These are phyloP conservation scores for Botrytis deweyae DNA, from an alignment of 2,329 filamentous ascomycete species.

Conservation along the genomic window DNA sequence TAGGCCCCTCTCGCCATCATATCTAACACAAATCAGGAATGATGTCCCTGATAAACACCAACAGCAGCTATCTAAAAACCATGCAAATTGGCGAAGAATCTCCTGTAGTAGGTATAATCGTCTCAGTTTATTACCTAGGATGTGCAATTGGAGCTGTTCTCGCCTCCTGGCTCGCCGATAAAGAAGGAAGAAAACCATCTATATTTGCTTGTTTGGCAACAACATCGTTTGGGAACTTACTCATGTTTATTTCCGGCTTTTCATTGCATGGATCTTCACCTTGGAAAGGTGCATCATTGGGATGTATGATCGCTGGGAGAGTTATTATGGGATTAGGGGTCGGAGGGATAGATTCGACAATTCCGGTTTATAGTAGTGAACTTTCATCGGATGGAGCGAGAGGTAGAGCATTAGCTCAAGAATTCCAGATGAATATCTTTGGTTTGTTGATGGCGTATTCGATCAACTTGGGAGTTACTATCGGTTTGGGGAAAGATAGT, in stretches of 20 bases:
- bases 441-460: conserved; percentile 60
- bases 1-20: not conserved
- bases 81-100: conserved; percentile 49
- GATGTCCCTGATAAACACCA: conserved; percentile 71
- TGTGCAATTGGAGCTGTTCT: conserved; percentile 57
- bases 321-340: conserved; percentile 56
- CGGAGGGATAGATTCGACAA: conserved; percentile 60
- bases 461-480: conserved; percentile 56
- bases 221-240: conserved; percentile 54
- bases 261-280: conserved; percentile 43
- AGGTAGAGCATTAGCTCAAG: conserved; percentile 58
- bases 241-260: conserved; percentile 60
- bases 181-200: conserved; percentile 52
- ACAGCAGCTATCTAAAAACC: conserved; percentile 51
- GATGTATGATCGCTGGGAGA: conserved; percentile 40
- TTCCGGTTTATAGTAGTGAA: conserved; percentile 60
- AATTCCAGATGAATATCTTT: conserved; percentile 65
- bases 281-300: conserved; percentile 50
- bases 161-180: conserved; percentile 56
- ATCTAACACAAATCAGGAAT: conserved; percentile 45
- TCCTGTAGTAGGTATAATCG: conserved; percentile 42
- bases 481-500: conserved; percentile 52
- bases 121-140: conserved; percentile 63
- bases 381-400: conserved; percentile 55
- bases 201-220: conserved; percentile 56